phyloP scores from a whole-genome alignment of 73 alveolate species.

The Breviolum minutum region DNA sequence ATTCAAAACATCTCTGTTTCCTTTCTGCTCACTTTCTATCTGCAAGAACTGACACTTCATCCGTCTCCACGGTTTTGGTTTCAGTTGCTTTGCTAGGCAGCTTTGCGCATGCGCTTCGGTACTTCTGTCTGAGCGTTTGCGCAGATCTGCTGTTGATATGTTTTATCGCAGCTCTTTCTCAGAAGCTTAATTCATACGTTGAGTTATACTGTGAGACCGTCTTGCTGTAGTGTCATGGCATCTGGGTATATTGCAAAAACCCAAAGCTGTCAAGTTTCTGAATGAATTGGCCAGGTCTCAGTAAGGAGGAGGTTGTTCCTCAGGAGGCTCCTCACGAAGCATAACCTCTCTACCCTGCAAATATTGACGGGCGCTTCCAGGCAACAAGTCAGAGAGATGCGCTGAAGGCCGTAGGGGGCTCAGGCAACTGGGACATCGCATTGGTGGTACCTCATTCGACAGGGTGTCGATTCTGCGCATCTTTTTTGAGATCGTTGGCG shows the following conservation, averaged over 20 bases:
- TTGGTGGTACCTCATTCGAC: not conserved
- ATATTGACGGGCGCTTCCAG: conserved; percentile 38
- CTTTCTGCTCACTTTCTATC: too few relatives aligned
- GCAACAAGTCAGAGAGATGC: conserved; percentile 39
- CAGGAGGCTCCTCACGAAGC: not conserved
- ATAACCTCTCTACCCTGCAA: conserved; percentile 17
- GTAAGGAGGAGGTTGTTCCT: not conserved
- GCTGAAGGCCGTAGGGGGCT: conserved; percentile 33
- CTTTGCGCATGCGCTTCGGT: too few relatives aligned
- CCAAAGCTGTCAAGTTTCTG: not conserved
- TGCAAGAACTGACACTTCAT: too few relatives aligned
- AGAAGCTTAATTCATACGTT: too few relatives aligned
- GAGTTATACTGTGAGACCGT: too few relatives aligned
- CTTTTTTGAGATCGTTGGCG: not conserved
- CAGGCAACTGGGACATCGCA: conserved; percentile 4
- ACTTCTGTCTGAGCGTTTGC: too few relatives aligned
- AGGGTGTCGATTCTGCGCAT: not conserved
- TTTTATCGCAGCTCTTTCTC: too few relatives aligned
- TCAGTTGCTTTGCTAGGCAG: too few relatives aligned
- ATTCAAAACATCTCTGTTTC: too few relatives aligned
- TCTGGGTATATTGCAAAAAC: not conserved
- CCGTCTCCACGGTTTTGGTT: too few relatives aligned
- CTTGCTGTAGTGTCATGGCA: too few relatives aligned
- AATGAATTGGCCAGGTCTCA: conserved; percentile 12
- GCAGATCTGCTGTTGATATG: too few relatives aligned